These are phyloP conservation scores for Epichloe uncinata DNA, from an alignment of 2,329 filamentous ascomycete species.

Conservation along the genomic window DNA sequence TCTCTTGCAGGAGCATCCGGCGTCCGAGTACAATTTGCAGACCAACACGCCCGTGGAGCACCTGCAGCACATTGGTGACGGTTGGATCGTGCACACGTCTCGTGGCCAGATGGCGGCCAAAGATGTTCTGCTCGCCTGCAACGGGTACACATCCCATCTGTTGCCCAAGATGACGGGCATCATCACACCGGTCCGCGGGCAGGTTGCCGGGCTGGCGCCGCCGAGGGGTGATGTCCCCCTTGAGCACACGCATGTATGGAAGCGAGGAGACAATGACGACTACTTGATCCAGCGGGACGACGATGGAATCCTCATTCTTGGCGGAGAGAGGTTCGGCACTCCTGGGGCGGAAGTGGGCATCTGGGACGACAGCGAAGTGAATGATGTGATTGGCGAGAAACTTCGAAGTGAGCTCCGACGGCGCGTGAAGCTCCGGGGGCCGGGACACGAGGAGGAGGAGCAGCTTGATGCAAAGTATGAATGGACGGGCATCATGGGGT, in stretches of 20 bases:
- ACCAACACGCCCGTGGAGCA: conserved; percentile 53
- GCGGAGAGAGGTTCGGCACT: conserved; percentile 51
- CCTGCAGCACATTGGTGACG: conserved; percentile 23
- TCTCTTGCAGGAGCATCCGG: conserved; percentile 28
- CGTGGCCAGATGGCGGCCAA: conserved; percentile 52
- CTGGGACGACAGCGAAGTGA: conserved; percentile 45
- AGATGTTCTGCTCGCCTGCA: conserved; percentile 64
- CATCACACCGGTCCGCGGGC: conserved; percentile 65
- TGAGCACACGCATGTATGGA: conserved; percentile 50
- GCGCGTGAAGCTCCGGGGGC: conserved; percentile 27
- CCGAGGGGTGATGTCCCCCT: conserved; percentile 29
- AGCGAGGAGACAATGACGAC: conserved; percentile 42
- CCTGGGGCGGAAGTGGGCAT: conserved; percentile 34
- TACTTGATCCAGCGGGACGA: conserved; percentile 61
- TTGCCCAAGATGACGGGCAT: conserved; percentile 55
- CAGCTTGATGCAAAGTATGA: conserved; percentile 42
- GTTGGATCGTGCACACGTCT: conserved; percentile 52
- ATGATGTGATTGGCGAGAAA: conserved; percentile 40
- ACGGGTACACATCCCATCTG: conserved; percentile 69
- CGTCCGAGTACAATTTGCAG: conserved; percentile 53
- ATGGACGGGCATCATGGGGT: conserved; percentile 77
- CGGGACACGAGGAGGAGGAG: conserved; percentile 23
- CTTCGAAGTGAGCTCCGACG: conserved; percentile 33
- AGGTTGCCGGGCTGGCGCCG: conserved; percentile 54
- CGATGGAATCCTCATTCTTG: conserved; percentile 48